Percentiles rank a stretch among this genome's conserved stretches.
Evolutionary conservation across 2,329 filamentous ascomycete genomes (phyloP).

Genomic region (Colletotrichum nymphaeae): DNA sequence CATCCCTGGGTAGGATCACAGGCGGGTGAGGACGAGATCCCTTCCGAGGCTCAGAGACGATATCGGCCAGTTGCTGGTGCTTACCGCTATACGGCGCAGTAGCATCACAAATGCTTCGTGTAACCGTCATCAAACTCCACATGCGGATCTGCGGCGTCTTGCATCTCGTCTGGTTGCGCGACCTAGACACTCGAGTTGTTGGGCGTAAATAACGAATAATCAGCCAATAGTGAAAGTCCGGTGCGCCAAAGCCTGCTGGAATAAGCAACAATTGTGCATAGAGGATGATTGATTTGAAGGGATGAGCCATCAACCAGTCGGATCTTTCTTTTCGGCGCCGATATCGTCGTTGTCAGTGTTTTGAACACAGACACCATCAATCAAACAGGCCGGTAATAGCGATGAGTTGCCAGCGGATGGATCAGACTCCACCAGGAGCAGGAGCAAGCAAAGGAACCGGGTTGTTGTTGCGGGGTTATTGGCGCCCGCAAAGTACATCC

Average conservation of each 20-base stretch:
- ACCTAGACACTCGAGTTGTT: background rate
- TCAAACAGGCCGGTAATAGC: background rate
- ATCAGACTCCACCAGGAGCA: background rate
- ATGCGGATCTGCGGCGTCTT: slow-evolving; percentile 32
- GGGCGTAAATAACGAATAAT: background rate
- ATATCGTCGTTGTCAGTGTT: background rate
- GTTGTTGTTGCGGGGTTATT: background rate
- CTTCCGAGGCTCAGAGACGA: background rate
- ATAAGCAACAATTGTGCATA: slow-evolving; percentile 16
- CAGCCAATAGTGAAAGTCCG: background rate
- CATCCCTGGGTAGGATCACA: background rate
- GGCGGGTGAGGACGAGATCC: background rate
- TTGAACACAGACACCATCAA: background rate
- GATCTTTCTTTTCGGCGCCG: background rate
- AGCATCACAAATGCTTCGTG: background rate
- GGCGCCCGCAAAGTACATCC: background rate
- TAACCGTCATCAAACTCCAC: slow-evolving; percentile 1
- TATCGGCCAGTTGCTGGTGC: background rate
- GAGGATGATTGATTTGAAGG: background rate
- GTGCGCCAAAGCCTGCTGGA: background rate
- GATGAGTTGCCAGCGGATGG: slow-evolving; percentile 20
- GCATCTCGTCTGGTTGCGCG: slow-evolving; percentile 7
- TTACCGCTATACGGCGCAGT: background rate
- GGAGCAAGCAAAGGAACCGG: background rate
- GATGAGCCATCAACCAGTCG: background rate